Evolutionary conservation across 1,139 yeast genomes (phyloP), one percentile per base, ranked within the genome.

Genomic region (Hemisphaericaspora xylofermentans): DNA sequence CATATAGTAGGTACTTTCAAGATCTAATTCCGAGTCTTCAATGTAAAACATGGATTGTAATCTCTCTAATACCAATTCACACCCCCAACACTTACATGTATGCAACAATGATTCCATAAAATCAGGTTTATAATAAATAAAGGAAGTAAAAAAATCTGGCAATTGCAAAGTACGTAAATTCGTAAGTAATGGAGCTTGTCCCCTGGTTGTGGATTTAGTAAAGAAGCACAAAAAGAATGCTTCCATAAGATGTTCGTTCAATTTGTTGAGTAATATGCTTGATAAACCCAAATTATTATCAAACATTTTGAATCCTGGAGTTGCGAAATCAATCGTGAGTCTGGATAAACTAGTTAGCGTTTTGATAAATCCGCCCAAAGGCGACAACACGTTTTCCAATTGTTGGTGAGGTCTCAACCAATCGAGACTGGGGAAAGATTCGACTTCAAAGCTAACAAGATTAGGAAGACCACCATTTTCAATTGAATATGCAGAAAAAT

Each of bases 291-390:
- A 55, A 28, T 55, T 56, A 41, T 52, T 53, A 41, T 63, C 71
- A 51, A 67, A 67, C 71, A 67, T 68, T 47, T 68, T 68, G 47
- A 65, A 66, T 5, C 71, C 70, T 1, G 69, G 69, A 0, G 72
- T 66, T 2, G 68, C 57, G 42, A 67, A 66, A 46, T 67, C 72
- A 37, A 68, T 56, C 0, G 63, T 54, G 18, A 68, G 48, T 26
- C 64, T 47, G 6, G 52, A 33, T 28, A 68, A 46, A 21, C 47
- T 56, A 5, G 35, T 29, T 38, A 68, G 53, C 1, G 66, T 51
- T 33, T 56, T 54, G 16, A 67, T 47, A 41, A 66, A 64, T 8
- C 49, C 50, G 0, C 71, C 69, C 33, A 68, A 49, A 1, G 74
- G 74, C 0, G 62, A 56, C 26, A 68, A 45, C 10, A 63, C 56